These are phyloP conservation scores for Cytospora leucostoma DNA, from an alignment of 2,329 filamentous ascomycete genomes.

Conservation along the genomic window DNA sequence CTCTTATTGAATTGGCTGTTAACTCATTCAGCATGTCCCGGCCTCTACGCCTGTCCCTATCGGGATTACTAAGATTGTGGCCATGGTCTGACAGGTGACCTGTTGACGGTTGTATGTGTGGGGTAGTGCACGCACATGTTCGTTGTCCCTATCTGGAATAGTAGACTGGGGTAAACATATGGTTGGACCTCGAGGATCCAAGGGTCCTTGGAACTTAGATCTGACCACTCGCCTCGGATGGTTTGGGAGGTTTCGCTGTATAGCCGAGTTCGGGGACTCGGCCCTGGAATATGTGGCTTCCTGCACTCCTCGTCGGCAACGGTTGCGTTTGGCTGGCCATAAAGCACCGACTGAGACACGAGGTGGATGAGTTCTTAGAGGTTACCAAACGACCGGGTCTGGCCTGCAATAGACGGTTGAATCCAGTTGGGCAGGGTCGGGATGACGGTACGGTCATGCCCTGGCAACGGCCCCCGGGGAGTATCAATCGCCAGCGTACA, in stretches of 20 bases:
- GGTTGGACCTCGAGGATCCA: background rate
- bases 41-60: background rate
- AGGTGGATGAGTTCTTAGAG: background rate
- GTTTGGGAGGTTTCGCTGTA: background rate
- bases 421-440: background rate
- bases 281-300: slow-evolving; percentile 10
- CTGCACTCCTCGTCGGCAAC: background rate
- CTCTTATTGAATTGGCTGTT: background rate
- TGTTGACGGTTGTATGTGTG: background rate
- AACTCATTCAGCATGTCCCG: background rate
- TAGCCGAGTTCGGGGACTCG: slow-evolving; percentile 13
- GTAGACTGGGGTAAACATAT: background rate
- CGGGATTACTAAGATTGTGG: background rate
- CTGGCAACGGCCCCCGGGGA: background rate
- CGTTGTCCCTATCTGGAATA: background rate
- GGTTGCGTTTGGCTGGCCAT: background rate
- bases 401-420: background rate
- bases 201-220: background rate
- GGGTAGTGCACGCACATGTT: background rate
- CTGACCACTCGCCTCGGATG: background rate
- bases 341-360: background rate
- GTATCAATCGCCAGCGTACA: background rate
- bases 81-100: background rate
- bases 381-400: slow-evolving; percentile 19
- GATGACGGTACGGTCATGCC: slow-evolving; percentile 18